Evolutionary conservation across 257 asterid genomes (phyloP), one percentile per base, ranked within the genome.

Genomic region (Solanum gandarillasii): DNA sequence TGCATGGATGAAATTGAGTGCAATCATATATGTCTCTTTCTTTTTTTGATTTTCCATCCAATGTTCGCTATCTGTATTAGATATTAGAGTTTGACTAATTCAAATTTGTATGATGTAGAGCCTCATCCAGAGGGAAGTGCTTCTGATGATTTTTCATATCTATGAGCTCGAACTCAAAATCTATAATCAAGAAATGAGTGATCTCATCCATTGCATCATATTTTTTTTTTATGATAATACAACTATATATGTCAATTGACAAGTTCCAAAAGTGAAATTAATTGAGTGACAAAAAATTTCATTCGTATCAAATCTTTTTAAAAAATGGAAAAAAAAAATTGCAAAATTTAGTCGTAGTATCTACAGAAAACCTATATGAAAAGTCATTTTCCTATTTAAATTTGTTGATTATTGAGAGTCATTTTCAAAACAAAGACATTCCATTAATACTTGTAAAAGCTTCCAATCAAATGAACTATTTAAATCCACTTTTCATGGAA

Each of bases 41-140:
- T 55, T 7, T 18, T 58, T 55, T 58, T 55, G 0, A 20, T 20
- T 58, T 20, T 6, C 0, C 0, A 58, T 58, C 0, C 1, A 5
- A 20, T 20, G 4, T 3, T 58, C 2, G 5, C 0, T 58, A 55
- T 55, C 0, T 58, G 5, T 21, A 58, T 58, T 58, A 55, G 2
- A 55, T 20, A 55, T 55, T 55, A 55, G 5, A 55, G 5, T 20
- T 58, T 58, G 12, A 20, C 25, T 7, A 20, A 58, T 58, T 58
- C 0, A 0, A 58, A 58, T 58, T 20, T 55, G 2, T 0, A 9
- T 55, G 0, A 7, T 55, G 1, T 55, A 55, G 5, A 1, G 10
- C 11, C 11, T 55, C 11, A 20, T 7, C 2, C 2, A 0, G 9
- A 58, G 67, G 2, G 10, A 55, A 55, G 3, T 0, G 18, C 55